Conservation (phyloP, 2,329 filamentous ascomycete species). For the Colletotrichum endophyticum region DNA sequence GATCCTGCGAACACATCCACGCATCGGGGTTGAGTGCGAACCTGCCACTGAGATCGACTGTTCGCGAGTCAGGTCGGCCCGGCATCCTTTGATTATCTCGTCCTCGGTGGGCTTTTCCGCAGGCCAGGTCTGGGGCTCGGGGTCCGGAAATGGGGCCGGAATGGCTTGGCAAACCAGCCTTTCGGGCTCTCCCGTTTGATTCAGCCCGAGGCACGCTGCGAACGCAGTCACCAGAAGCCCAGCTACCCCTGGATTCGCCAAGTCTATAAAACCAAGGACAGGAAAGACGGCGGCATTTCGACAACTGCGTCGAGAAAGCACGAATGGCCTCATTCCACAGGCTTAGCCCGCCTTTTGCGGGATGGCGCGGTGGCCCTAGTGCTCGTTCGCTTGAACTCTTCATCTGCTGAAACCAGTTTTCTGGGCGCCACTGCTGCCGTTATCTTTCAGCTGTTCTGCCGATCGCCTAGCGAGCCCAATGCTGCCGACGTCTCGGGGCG, state of each 20-base stretch:
- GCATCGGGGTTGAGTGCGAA: not conserved
- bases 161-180: not conserved
- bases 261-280: not conserved
- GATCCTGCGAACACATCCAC: not conserved
- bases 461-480: not conserved
- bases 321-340: not conserved
- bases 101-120: not conserved
- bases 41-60: not conserved
- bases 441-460: not conserved
- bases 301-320: not conserved
- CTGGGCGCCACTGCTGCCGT: not conserved
- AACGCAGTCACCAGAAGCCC: not conserved
- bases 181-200: not conserved
- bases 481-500: not conserved
- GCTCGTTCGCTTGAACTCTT: not conserved
- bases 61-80: not conserved
- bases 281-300: not conserved
- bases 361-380: not conserved
- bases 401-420: not conserved
- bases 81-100: not conserved
- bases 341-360: not conserved
- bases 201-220: not conserved
- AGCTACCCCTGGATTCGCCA: not conserved
- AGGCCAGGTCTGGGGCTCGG: not conserved
- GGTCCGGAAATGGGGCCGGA: not conserved